Evolutionary conservation across 2,329 filamentous ascomycete species (phyloP).

Genomic region (Colletotrichum siamense): DNA sequence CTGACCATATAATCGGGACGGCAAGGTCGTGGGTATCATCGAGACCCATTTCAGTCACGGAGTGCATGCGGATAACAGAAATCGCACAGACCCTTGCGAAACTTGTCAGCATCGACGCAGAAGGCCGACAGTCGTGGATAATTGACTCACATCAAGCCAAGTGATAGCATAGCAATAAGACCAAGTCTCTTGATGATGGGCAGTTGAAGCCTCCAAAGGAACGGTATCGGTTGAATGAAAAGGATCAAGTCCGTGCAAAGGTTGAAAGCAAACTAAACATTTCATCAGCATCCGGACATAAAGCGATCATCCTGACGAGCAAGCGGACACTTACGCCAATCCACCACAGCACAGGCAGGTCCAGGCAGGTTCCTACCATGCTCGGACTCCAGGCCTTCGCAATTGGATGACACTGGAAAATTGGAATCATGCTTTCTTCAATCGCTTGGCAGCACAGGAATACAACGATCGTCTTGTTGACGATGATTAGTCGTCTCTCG

Average conservation of each 20-base stretch:
- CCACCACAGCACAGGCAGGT: conserved; percentile 36
- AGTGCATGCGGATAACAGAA: conserved; percentile 30
- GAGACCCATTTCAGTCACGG: conserved; percentile 25
- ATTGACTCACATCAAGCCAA: conserved; percentile 26
- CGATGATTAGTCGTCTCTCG: conserved; percentile 24
- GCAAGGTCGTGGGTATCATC: conserved; percentile 28
- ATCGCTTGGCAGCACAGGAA: conserved; percentile 33
- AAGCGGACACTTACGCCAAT: conserved; percentile 29
- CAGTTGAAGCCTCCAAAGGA: conserved; percentile 37
- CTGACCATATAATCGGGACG: conserved; percentile 32
- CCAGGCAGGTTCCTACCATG: conserved; percentile 27
- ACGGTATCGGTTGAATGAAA: conserved; percentile 40
- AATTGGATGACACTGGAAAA: conserved; percentile 33
- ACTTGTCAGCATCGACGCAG: not conserved
- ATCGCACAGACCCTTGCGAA: conserved; percentile 23
- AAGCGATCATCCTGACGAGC: not conserved
- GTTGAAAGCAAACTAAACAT: conserved; percentile 33
- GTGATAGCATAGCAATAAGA: conserved; percentile 28
- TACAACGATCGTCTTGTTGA: conserved; percentile 32
- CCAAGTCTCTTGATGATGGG: conserved; percentile 29
- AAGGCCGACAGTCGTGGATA: not conserved
- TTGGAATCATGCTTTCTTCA: conserved; percentile 32
- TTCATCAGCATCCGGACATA: not conserved
- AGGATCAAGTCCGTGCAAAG: conserved; percentile 39
- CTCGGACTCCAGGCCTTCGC: conserved; percentile 29